Base-by-base conservation (phyloP, 2,329 filamentous ascomycete species). In the Coniochaeta ligniaria region DNA sequence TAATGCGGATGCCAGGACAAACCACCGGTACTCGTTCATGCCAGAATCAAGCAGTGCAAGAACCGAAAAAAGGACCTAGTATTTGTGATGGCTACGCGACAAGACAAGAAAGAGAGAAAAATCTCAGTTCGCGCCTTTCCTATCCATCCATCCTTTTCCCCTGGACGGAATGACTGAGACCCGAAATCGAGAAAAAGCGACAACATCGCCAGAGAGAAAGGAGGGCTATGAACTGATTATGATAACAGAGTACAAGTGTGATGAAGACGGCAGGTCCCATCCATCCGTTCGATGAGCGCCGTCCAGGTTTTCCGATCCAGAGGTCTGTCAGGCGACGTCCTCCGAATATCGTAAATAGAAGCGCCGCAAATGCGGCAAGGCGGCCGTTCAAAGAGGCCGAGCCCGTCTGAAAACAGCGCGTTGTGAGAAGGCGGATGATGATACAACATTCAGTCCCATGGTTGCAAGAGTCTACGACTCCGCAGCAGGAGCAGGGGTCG, bases 401-500 rank as follows among this genome's bases (percentile, higher is more conserved):
- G 35, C 38, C 17, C 38, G 6, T 41, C 38, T 41, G 16, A 41
- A 38, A 20, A 17, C 17, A n/a, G 6, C 16, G 38, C 16, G 6
- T 3, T 36, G 35, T 14, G 7, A 9, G 35, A 36, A 36, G 12
- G n/a, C n/a, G n/a, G 35, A 14, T 36, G 8, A 36, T 9, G 3
- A 36, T 36, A 36, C 35, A 36, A 11, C 38, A 41, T 41, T 16
- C 38, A 41, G 16, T n/a, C 17, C 17, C 38, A n/a, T n/a, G 17
- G 16, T 41, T 26, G 43, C 43, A 26, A 26, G 22, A 24, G 43
- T 24, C 12, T n/a, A 66, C 41, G 67, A 66, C 59, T 70, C 77
- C 63, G 80, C 72, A 59, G 81, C 76, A 63, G 83, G 77, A 55
- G 82, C 78, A n/a, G 80, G 73, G n/a, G 75, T 71, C 50, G 78